Evolutionary conservation across 805 yeast genomes (phyloP).

Genomic region (Candida ipomoeae): DNA sequence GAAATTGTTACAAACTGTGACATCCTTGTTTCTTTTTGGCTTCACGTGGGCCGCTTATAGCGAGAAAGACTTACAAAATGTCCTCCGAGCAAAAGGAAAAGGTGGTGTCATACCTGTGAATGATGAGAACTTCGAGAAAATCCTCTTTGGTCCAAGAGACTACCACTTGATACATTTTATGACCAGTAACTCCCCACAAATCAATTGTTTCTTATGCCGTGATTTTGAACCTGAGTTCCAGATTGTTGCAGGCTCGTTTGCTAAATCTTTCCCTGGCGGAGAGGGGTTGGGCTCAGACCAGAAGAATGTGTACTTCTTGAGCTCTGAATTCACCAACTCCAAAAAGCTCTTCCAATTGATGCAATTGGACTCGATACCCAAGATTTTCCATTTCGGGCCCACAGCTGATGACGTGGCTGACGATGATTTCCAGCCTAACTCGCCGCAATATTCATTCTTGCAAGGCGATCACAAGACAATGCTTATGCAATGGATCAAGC

Average conservation of each 20-base stretch:
- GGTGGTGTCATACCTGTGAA: conserved; percentile 31
- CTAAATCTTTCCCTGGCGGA: conserved; percentile 50
- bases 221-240: conserved; percentile 65
- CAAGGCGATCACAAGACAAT: conserved; percentile 41
- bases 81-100: conserved; percentile 12
- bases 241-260: conserved; percentile 55
- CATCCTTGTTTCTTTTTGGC: conserved; percentile 10
- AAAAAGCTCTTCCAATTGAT: conserved; percentile 50
- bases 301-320: conserved; percentile 60
- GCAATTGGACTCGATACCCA: conserved; percentile 72
- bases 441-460: conserved; percentile 36
- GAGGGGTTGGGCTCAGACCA: conserved; percentile 21
- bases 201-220: conserved; percentile 74
- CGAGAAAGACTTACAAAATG: conserved; percentile 11
- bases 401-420: conserved; percentile 27
- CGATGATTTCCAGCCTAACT: conserved; percentile 21
- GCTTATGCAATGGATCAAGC: conserved; percentile 34
- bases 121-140: conserved; percentile 54
- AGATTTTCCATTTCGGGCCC: conserved; percentile 59
- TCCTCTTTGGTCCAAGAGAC: conserved; percentile 64
- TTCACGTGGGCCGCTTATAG: conserved; percentile 17
- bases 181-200: conserved; percentile 68
- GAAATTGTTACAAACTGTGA: not conserved
- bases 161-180: conserved; percentile 61
- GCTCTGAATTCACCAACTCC: conserved; percentile 65